Evolutionary conservation across 1,284 basidiomycete species (phyloP).

Genomic region (Inonotus obliquus): DNA sequence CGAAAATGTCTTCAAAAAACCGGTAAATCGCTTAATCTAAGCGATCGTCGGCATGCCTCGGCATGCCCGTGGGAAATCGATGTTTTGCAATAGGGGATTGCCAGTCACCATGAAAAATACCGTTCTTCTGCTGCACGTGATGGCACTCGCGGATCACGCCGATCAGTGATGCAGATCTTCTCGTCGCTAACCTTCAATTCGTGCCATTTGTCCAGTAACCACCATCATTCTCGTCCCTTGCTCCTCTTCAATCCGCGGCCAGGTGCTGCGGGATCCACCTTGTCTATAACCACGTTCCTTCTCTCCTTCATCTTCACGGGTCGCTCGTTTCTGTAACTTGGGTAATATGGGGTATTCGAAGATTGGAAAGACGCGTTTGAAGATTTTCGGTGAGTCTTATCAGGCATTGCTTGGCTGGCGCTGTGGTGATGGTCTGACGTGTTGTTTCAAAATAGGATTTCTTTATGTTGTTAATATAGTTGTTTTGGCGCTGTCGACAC

Average conservation of each 20-base stretch:
- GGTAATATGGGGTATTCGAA: conserved; percentile 13
- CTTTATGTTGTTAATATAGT: conserved; percentile 44
- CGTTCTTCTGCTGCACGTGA: too few relatives aligned
- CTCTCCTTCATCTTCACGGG: not conserved
- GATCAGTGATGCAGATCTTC: not conserved
- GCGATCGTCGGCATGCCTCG: too few relatives aligned
- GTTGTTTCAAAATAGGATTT: conserved; percentile 27
- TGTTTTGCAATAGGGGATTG: too few relatives aligned
- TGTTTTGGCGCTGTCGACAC: conserved; percentile 48
- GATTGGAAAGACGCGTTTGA: conserved; percentile 18
- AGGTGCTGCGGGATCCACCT: not conserved
- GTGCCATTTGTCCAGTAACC: not conserved
- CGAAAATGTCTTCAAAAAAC: too few relatives aligned
- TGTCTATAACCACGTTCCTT: not conserved
- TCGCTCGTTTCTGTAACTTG: not conserved
- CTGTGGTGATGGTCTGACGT: not conserved
- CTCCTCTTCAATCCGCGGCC: conserved; percentile 1
- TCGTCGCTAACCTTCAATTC: not conserved
- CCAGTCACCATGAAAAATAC: too few relatives aligned
- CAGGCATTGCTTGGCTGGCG: not conserved
- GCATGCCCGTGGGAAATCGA: too few relatives aligned
- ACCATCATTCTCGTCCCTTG: conserved; percentile 4
- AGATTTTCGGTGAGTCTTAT: conserved; percentile 17
- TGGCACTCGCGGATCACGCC: too few relatives aligned
- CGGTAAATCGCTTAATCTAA: too few relatives aligned